Evolutionary conservation across 2,329 filamentous ascomycete genomes (phyloP).

Genomic region (Berkeleyomyces basicola): DNA sequence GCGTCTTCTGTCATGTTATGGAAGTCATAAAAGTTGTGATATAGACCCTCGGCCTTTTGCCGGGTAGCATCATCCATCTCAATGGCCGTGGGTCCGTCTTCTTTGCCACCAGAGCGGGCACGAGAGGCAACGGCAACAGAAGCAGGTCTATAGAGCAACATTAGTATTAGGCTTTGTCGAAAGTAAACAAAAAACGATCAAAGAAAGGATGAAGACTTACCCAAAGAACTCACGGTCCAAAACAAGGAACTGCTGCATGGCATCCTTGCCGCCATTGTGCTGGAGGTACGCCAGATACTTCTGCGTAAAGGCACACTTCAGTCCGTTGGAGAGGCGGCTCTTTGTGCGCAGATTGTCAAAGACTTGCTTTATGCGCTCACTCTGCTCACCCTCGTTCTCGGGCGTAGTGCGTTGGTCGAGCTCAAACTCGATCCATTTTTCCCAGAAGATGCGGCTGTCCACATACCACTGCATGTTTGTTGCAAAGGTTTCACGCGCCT

Average conservation of each 20-base stretch:
- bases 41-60: constrained; percentile 34
- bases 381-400: constrained; percentile 46
- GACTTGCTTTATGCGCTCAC: constrained; percentile 63
- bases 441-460: constrained; percentile 80
- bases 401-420: constrained; percentile 58
- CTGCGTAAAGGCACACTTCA: constrained; percentile 59
- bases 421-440: constrained; percentile 77
- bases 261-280: constrained; percentile 62
- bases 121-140: constrained; percentile 29
- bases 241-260: constrained; percentile 70
- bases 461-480: constrained; percentile 72
- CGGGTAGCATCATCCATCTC: constrained; percentile 36
- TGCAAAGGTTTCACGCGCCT: constrained; percentile 68
- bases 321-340: constrained; percentile 48
- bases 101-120: constrained; percentile 25
- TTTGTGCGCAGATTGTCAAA: constrained; percentile 58
- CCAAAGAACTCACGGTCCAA: constrained; percentile 82
- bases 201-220: constrained; percentile 27
- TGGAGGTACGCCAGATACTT: constrained; percentile 73
- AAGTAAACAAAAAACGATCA: not conserved
- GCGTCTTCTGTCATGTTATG: constrained; percentile 28
- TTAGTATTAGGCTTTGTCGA: constrained; percentile 4
- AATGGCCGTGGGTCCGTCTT: constrained; percentile 26
- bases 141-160: constrained; percentile 24
- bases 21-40: constrained; percentile 36